Percentiles rank a stretch among this genome's conserved stretches.
phyloP scores from a whole-genome alignment of 805 yeast genomes.

The Diddensiella santjacobensis region DNA sequence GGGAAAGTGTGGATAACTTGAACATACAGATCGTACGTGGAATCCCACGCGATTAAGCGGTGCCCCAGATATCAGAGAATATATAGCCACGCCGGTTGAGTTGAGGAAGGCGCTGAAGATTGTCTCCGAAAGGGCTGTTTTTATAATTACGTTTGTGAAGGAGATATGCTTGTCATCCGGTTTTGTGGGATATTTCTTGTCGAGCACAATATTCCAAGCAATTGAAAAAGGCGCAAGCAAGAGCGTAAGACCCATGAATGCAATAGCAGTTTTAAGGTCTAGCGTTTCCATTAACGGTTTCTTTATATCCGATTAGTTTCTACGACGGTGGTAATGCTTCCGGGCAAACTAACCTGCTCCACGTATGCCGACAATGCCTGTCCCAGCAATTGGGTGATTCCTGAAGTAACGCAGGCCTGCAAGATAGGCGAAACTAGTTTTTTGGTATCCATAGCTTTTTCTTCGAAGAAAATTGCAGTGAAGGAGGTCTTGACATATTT shows the following conservation, averaged over 20 bases:
- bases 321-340: background rate
- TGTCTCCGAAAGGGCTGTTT: constrained; percentile 9
- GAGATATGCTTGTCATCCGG: constrained; percentile 3
- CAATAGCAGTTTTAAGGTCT: background rate
- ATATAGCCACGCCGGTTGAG: constrained; percentile 6
- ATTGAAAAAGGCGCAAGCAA: constrained; percentile 8
- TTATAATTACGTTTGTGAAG: constrained; percentile 11
- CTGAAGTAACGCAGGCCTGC: constrained; percentile 5
- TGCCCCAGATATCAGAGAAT: constrained; percentile 7
- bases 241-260: constrained; percentile 3
- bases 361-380: constrained; percentile 5
- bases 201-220: constrained; percentile 5
- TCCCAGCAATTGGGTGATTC: constrained; percentile 5
- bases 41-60: constrained; percentile 4
- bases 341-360: background rate
- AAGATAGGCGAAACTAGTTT: background rate
- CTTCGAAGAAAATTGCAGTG: no score
- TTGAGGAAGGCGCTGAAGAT: constrained; percentile 9
- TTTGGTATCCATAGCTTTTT: background rate
- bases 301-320: background rate
- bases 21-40: background rate
- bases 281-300: constrained; percentile 3
- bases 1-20: no score
- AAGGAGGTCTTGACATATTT: no score
- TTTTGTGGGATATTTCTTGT: constrained; percentile 3